Conservation (phyloP, 176 grass and related monocot species). For the Alopecurus myosuroides region DNA sequence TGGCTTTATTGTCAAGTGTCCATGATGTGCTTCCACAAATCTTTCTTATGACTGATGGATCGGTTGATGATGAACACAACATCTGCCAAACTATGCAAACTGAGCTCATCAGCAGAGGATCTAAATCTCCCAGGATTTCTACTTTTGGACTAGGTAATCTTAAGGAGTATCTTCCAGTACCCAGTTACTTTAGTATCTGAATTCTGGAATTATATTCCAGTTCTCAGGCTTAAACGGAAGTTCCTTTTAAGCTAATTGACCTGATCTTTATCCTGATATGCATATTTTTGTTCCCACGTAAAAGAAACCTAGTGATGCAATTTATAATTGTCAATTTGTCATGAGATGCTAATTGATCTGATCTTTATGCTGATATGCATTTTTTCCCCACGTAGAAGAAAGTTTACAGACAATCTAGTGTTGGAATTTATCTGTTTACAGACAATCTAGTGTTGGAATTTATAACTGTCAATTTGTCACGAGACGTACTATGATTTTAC, state of each 20-base stretch:
- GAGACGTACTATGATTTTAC: not conserved
- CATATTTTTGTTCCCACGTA: not conserved
- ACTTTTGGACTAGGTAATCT: conserved; percentile 89
- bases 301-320: not conserved
- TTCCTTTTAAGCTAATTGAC: not conserved
- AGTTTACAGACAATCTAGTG: too few relatives aligned
- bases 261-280: not conserved
- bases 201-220: not conserved
- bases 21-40: conserved; percentile 76
- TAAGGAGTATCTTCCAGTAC: not conserved
- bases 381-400: too few relatives aligned
- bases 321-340: not conserved
- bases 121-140: conserved; percentile 81
- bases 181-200: not conserved
- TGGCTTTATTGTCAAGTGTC: conserved; percentile 59
- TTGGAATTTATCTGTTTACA: too few relatives aligned
- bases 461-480: not conserved
- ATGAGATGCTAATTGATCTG: too few relatives aligned
- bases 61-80: conserved; percentile 77
- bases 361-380: too few relatives aligned
- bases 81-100: conserved; percentile 69
- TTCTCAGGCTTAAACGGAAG: not conserved
- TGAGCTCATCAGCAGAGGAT: conserved; percentile 42
- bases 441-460: not conserved
- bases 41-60: conserved; percentile 93